Base-by-base conservation (phyloP, 2,329 filamentous ascomycete genomes). In the Pestalotiopsis sp. region DNA sequence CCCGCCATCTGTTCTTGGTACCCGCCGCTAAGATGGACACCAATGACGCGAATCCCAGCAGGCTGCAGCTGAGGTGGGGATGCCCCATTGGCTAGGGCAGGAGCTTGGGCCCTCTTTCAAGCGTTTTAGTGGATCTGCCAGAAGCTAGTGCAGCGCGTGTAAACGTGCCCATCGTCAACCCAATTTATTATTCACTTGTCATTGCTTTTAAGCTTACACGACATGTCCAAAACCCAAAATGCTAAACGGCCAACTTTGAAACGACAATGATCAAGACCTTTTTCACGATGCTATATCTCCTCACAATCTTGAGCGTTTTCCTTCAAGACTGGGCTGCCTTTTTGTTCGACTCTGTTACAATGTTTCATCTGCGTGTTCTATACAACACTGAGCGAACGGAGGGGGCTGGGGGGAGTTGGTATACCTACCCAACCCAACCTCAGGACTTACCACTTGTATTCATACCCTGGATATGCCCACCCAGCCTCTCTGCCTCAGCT, bases 401-500 rank as follows among this genome's bases (percentile, higher is more conserved):
- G 65, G 65, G 59, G 65, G 65, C 39, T 66, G 65, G 65, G 65
- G 45, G 20, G 4, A 23, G 14, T 52, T 25, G 64, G 17, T 36
- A 36, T 36, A 62, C 41, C 41, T 17, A 45, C 25, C 25, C 13
- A 14, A 27, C 65, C 65, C 65, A 67, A 62, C 65, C 65, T 45
- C 61, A 23, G 31, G 38, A 36, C 52, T 31, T 67, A 62, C 65
- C 49, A 38, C 31, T 20, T 39, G 41, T 62, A 63, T 62, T 55
- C 59, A 7, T 58, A 67, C 31, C 27, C 55, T 61, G 39, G 55
- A 13, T 7, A 13, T 25, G 23, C 27, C 17, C 20, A 9, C 31
- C 65, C 65, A 67, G 65, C 65, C 65, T 67, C 65, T 63, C 27
- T n/a, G 13, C 25, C 41, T 38, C 23, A 57, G 31, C 31, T 36